phyloP scores from a whole-genome alignment of 441 rosid genomes.

The Gossypium aridum region DNA sequence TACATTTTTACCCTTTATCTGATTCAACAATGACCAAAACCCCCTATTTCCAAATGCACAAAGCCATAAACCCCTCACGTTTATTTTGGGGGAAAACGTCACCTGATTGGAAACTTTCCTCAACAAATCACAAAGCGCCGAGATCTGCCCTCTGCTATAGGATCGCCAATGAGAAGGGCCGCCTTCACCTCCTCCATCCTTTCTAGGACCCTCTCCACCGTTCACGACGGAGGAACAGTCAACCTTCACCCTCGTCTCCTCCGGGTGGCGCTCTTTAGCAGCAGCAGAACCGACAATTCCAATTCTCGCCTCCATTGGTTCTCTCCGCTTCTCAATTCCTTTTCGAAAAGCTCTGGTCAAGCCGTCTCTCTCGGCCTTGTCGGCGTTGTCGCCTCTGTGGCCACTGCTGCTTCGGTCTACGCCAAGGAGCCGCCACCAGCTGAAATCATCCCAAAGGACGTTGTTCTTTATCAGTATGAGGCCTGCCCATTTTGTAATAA shows the following conservation, averaged over 20 bases:
- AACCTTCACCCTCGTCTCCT: conserved; percentile 18
- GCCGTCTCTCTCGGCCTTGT: conserved; percentile 19
- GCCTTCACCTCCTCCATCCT: conserved; percentile 22
- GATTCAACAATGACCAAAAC: too few relatives aligned
- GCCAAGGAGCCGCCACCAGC: conserved; percentile 31
- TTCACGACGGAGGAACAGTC: conserved; percentile 12
- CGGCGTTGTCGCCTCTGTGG: conserved; percentile 22
- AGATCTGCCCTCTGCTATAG: background rate
- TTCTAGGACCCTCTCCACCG: conserved; percentile 22
- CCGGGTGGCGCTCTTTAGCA: conserved; percentile 21
- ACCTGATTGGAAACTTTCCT: background rate
- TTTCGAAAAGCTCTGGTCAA: conserved; percentile 9
- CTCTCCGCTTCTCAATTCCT: conserved; percentile 14
- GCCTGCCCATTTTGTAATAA: conserved; percentile 84
- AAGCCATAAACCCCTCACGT: background rate
- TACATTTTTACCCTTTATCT: background rate
- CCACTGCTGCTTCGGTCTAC: conserved; percentile 19
- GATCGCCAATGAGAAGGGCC: conserved; percentile 30
- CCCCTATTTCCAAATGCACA: too few relatives aligned
- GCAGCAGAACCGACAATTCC: conserved; percentile 16
- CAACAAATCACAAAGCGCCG: background rate
- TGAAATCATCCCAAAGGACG: conserved; percentile 38
- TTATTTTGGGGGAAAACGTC: background rate
- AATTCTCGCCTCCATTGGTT: conserved; percentile 16
- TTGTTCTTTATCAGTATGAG: conserved; percentile 66